Conservation (phyloP, 73 alveolate genomes). For the Paramecium octaurelia region DNA sequence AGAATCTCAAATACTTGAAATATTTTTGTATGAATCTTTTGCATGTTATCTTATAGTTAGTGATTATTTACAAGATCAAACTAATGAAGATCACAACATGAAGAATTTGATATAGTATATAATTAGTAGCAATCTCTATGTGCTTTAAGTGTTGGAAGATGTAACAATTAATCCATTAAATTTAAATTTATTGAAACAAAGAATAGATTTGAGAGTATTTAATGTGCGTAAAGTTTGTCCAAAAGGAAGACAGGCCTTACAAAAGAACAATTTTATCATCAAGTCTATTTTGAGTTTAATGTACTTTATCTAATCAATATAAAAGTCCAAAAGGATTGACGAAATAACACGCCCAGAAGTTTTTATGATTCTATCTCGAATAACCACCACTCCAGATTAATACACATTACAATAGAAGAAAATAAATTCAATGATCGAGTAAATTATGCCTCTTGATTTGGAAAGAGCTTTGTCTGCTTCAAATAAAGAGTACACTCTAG, state of each 20-base stretch:
- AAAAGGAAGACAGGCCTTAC: not conserved
- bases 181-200: not conserved
- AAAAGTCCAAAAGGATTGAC: constrained; percentile 37
- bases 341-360: constrained; percentile 43
- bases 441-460: constrained; percentile 58
- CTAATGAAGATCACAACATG: not conserved
- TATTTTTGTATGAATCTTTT: not conserved
- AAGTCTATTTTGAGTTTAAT: constrained; percentile 16
- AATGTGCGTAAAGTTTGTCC: not conserved
- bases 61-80: not conserved
- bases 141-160: not conserved
- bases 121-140: not conserved
- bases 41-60: not conserved
- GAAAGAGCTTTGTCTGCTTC: constrained; percentile 65
- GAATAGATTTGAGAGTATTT: not conserved
- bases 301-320: constrained; percentile 26
- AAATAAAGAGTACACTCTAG: not conserved
- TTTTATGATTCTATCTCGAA: not conserved
- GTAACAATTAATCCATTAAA: not conserved
- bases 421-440: not conserved
- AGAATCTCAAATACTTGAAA: not conserved
- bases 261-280: constrained; percentile 9
- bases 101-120: constrained; percentile 11
- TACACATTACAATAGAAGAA: not conserved
- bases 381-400: not conserved